phyloP scores from a whole-genome alignment of 768 basidiomycete species.

The Suillus discolor region DNA sequence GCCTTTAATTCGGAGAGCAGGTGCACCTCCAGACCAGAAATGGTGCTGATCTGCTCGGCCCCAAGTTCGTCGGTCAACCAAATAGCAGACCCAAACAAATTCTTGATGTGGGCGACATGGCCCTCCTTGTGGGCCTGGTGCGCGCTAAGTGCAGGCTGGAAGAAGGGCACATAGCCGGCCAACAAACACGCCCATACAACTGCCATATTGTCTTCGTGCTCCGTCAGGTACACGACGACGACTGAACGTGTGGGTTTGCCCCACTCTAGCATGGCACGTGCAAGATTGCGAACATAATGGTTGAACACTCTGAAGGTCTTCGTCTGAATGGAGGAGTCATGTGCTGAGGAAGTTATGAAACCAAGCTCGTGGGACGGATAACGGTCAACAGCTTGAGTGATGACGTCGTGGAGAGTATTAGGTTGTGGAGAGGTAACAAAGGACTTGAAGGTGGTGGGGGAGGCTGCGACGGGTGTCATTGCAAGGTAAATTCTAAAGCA shows the following conservation, averaged over 20 bases:
- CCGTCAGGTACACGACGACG: slow-evolving; percentile 32
- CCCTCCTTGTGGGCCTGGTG: slow-evolving; percentile 33
- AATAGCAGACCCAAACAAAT: slow-evolving; percentile 30
- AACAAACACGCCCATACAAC: slow-evolving; percentile 34
- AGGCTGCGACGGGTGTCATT: slow-evolving; percentile 21
- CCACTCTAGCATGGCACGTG: slow-evolving; percentile 26
- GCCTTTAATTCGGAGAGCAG: slow-evolving; percentile 25
- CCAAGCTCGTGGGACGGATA: slow-evolving; percentile 29
- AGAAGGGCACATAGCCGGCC: slow-evolving; percentile 33
- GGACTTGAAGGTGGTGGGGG: slow-evolving; percentile 9
- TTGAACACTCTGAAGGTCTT: slow-evolving; percentile 26
- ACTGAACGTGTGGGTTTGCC: slow-evolving; percentile 28
- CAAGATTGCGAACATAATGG: slow-evolving; percentile 19
- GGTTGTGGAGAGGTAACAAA: background rate
- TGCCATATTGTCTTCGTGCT: slow-evolving; percentile 36
- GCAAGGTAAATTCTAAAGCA: background rate
- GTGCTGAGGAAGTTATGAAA: slow-evolving; percentile 31
- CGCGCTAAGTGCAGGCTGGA: slow-evolving; percentile 35
- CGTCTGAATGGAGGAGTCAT: slow-evolving; percentile 30
- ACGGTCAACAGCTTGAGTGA: slow-evolving; percentile 22
- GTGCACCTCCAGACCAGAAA: slow-evolving; percentile 27
- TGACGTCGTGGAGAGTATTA: slow-evolving; percentile 24
- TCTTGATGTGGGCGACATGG: slow-evolving; percentile 31
- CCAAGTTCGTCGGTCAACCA: slow-evolving; percentile 34
- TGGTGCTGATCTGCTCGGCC: slow-evolving; percentile 25